A percentile compares a stretch with the other conserved stretches of the same genome.
phyloP scores from a whole-genome alignment of 164 flowering plant species.

The Umbilicus rupestris region DNA sequence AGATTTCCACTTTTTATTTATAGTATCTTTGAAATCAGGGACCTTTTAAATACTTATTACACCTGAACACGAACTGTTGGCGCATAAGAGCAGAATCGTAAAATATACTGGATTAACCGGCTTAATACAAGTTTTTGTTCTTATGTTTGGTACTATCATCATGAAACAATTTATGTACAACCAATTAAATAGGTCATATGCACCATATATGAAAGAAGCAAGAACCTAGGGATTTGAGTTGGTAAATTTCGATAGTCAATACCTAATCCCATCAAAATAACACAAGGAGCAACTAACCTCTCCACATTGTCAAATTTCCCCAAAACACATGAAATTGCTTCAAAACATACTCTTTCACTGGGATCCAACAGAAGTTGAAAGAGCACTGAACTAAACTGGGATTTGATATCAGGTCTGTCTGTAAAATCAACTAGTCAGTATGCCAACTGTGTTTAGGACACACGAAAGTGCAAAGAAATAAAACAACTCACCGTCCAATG shows the following conservation, averaged over 20 bases:
- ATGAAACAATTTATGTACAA: neutral
- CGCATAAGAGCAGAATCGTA: neutral
- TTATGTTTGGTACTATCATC: neutral
- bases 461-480: neutral
- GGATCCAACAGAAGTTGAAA: conserved; percentile 97
- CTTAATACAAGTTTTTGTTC: neutral
- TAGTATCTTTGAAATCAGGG: neutral
- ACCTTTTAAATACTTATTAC: neutral
- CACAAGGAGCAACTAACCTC: conserved; percentile 32
- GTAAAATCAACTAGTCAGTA: conserved; percentile 13
- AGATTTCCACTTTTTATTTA: neutral
- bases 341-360: conserved; percentile 98
- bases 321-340: conserved; percentile 84
- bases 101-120: neutral
- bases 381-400: conserved; percentile 83
- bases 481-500: conserved; percentile 66
- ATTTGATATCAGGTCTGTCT: conserved; percentile 90
- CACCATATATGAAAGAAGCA: neutral
- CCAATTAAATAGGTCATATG: neutral
- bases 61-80: neutral
- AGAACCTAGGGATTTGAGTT: neutral
- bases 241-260: neutral
- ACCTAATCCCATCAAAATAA: neutral
- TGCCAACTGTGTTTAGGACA: neutral
- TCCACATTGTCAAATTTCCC: conserved; percentile 82